A percentile compares a stretch with the other conserved stretches of the same genome.
Evolutionary conservation across 2,329 filamentous ascomycete species (phyloP).

Genomic region (Boeremia lycopersici): DNA sequence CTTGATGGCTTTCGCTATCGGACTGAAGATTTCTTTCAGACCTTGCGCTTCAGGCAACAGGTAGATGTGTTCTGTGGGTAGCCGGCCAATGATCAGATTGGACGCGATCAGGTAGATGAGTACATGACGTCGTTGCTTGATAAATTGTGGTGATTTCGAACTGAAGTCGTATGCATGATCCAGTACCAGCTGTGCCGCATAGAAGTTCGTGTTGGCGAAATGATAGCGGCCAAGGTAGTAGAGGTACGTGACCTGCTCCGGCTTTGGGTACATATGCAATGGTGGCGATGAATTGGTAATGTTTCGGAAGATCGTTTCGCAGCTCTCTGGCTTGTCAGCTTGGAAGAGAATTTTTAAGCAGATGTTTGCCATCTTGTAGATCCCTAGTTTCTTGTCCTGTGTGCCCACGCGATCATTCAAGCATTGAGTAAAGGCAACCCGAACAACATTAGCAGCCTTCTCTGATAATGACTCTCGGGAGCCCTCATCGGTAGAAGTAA

Average conservation of each 20-base stretch:
- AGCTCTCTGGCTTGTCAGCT: slow-evolving; percentile 81
- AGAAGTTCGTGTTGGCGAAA: slow-evolving; percentile 83
- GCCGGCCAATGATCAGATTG: slow-evolving; percentile 83
- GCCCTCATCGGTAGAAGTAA: slow-evolving; percentile 63
- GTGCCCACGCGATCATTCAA: slow-evolving; percentile 73
- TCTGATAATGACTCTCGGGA: slow-evolving; percentile 82
- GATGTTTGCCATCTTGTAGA: slow-evolving; percentile 91
- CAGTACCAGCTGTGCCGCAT: slow-evolving; percentile 74
- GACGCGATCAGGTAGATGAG: slow-evolving; percentile 82
- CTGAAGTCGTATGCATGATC: slow-evolving; percentile 82
- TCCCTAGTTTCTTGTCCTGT: slow-evolving; percentile 75
- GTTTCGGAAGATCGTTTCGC: slow-evolving; percentile 87
- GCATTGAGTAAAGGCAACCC: slow-evolving; percentile 89
- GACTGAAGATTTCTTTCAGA: slow-evolving; percentile 70
- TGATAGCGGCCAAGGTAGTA: slow-evolving; percentile 94
- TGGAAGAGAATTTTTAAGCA: slow-evolving; percentile 88
- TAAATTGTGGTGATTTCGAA: slow-evolving; percentile 49
- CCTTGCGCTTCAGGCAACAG: slow-evolving; percentile 71
- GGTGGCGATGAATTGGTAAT: slow-evolving; percentile 84
- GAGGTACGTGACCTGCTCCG: slow-evolving; percentile 88
- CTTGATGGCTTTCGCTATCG: slow-evolving; percentile 73
- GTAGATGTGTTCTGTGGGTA: slow-evolving; percentile 73
- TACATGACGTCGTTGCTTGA: slow-evolving; percentile 76
- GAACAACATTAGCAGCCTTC: slow-evolving; percentile 84
- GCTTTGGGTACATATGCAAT: slow-evolving; percentile 78